A percentile compares a stretch with the other conserved stretches of the same genome.
Evolutionary conservation across 2,329 filamentous ascomycete species (phyloP).

Genomic region (Beauveria varroae): DNA sequence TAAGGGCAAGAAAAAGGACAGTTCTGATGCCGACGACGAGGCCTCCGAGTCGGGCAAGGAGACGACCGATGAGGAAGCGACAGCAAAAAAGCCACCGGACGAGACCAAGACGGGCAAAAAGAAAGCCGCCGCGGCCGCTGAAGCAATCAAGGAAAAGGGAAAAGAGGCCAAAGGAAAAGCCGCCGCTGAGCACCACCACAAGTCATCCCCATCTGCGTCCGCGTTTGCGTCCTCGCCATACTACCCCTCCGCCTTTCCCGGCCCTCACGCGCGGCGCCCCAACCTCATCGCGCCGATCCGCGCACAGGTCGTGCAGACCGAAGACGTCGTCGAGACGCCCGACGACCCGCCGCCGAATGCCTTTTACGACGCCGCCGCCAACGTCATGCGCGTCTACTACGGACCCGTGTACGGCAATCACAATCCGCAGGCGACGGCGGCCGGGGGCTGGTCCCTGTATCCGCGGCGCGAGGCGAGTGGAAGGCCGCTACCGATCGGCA

Average conservation of each 20-base stretch:
- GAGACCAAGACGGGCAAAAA: slow-evolving; percentile 9
- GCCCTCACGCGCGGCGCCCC: slow-evolving; percentile 28
- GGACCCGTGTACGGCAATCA: slow-evolving; percentile 48
- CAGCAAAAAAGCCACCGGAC: slow-evolving; percentile 9
- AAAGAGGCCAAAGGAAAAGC: not conserved
- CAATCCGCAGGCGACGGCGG: slow-evolving; percentile 20
- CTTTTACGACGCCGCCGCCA: slow-evolving; percentile 46
- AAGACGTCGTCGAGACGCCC: slow-evolving; percentile 45
- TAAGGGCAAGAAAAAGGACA: slow-evolving; percentile 17
- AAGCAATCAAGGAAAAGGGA: slow-evolving; percentile 14
- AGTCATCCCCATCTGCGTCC: not conserved
- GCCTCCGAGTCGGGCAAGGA: slow-evolving; percentile 19
- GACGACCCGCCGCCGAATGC: slow-evolving; percentile 52
- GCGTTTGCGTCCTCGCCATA: not conserved
- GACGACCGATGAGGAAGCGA: slow-evolving; percentile 4
- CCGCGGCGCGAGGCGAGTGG: slow-evolving; percentile 28
- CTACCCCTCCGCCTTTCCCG: slow-evolving; percentile 22
- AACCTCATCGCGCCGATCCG: slow-evolving; percentile 41
- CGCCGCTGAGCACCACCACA: not conserved
- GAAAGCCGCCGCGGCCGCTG: not conserved
- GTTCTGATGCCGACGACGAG: slow-evolving; percentile 19
- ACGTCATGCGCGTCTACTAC: slow-evolving; percentile 50
- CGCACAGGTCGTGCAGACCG: slow-evolving; percentile 44
- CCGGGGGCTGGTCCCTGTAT: slow-evolving; percentile 30
- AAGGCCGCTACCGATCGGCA: slow-evolving; percentile 31